Evolutionary conservation across 2,329 filamentous ascomycete genomes (phyloP).

Genomic region (Fusarium sp.): DNA sequence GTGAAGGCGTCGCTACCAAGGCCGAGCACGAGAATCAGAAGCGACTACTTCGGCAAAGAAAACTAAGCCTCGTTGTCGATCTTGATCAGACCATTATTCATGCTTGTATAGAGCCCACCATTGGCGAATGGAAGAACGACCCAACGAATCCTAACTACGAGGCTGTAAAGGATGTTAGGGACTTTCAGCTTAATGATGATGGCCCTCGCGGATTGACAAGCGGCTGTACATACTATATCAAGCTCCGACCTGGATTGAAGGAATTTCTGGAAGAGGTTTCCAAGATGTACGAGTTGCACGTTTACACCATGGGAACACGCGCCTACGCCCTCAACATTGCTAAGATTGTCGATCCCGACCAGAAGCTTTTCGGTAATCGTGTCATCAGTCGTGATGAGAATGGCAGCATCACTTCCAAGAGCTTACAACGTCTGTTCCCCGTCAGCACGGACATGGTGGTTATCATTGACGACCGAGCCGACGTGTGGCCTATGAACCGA

Average conservation of each 20-base stretch:
- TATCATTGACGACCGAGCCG: slow-evolving; percentile 96
- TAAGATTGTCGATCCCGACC: slow-evolving; percentile 90
- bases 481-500: slow-evolving; percentile 93
- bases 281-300: slow-evolving; percentile 90
- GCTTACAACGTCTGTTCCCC: slow-evolving; percentile 89
- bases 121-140: slow-evolving; percentile 95
- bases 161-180: slow-evolving; percentile 87
- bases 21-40: slow-evolving; percentile 89
- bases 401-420: slow-evolving; percentile 91
- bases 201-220: slow-evolving; percentile 75
- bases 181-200: slow-evolving; percentile 91
- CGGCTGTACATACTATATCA: slow-evolving; percentile 98
- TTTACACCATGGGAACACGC: slow-evolving; percentile 98
- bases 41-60: slow-evolving; percentile 81
- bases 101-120: slow-evolving; percentile 94
- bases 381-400: slow-evolving; percentile 98
- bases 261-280: slow-evolving; percentile 84
- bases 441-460: slow-evolving; percentile 99
- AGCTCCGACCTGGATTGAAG: slow-evolving; percentile 87
- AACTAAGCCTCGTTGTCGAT: slow-evolving; percentile 94
- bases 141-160: slow-evolving; percentile 89
- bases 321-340: slow-evolving; percentile 96
- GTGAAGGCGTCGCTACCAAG: slow-evolving; percentile 80
- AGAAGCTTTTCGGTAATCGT: slow-evolving; percentile 90
- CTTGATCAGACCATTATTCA: slow-evolving; percentile 99